Percentiles rank a stretch among this genome's conserved stretches.
Evolutionary conservation across 2,329 filamentous ascomycete genomes (phyloP).

Genomic region (Epichloe sibirici): DNA sequence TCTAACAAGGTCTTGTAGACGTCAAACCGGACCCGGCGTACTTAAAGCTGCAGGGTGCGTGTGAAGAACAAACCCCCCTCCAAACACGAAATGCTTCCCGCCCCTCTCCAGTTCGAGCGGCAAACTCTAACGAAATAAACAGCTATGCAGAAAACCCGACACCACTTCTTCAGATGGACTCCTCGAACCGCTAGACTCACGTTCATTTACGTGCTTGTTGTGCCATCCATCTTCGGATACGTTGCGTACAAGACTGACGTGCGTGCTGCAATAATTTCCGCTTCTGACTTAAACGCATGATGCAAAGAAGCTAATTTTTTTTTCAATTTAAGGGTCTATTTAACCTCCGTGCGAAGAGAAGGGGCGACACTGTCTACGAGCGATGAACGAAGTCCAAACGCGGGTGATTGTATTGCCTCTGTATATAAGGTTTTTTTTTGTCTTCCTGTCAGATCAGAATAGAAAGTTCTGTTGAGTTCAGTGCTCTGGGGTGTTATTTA

Average conservation of each 20-base stretch:
- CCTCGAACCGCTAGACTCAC: slow-evolving; percentile 67
- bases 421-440: slow-evolving; percentile 28
- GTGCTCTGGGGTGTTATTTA: neutral
- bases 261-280: slow-evolving; percentile 30
- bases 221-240: slow-evolving; percentile 60
- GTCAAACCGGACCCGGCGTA: slow-evolving; percentile 30
- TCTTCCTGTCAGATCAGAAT: slow-evolving; percentile 13
- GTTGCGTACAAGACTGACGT: slow-evolving; percentile 76
- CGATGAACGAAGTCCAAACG: slow-evolving; percentile 37
- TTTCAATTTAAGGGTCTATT: slow-evolving; percentile 58
- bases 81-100: neutral
- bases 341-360: slow-evolving; percentile 75
- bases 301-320: slow-evolving; percentile 12
- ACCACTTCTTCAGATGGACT: slow-evolving; percentile 95
- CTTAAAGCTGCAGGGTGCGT: slow-evolving; percentile 28
- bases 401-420: slow-evolving; percentile 11
- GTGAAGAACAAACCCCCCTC: slow-evolving; percentile 5
- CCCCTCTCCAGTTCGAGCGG: neutral
- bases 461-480: slow-evolving; percentile 10
- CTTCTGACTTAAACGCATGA: neutral
- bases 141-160: slow-evolving; percentile 77
- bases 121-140: slow-evolving; percentile 14
- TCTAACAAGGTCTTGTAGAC: slow-evolving; percentile 21
- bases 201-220: slow-evolving; percentile 60
- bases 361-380: slow-evolving; percentile 73